Conservation (phyloP, 306 rosid genomes). For the Trichosanthes cucumerina region DNA sequence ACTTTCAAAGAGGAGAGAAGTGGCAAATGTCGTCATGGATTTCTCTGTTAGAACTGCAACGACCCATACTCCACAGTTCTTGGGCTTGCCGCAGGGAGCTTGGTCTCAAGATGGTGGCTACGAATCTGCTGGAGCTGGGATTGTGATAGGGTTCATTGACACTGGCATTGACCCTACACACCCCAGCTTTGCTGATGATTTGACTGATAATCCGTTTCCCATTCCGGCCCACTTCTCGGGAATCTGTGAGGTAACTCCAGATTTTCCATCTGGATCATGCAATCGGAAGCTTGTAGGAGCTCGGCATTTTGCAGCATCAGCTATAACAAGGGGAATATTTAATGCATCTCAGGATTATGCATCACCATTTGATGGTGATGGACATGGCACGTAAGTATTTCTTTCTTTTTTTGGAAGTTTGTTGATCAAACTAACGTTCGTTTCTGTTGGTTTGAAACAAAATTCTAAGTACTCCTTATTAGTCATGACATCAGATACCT, state of each 20-base stretch:
- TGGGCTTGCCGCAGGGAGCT: conserved; percentile 91
- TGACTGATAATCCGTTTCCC: conserved; percentile 43
- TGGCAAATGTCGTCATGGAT: conserved; percentile 74
- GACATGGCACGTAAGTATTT: conserved; percentile 95
- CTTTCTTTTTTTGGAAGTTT: conserved; percentile 12
- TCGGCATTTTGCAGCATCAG: conserved; percentile 96
- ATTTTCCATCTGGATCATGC: conserved; percentile 97
- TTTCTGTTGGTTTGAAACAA: background rate
- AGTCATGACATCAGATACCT: background rate
- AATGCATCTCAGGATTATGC: conserved; percentile 79
- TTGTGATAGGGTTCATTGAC: conserved; percentile 82
- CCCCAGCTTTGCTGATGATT: conserved; percentile 60
- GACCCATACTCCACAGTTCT: conserved; percentile 83
- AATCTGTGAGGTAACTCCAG: conserved; percentile 84
- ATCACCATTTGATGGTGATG: conserved; percentile 95
- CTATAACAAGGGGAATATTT: conserved; percentile 92
- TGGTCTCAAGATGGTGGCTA: conserved; percentile 83
- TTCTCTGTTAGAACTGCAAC: conserved; percentile 94
- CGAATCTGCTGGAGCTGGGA: conserved; percentile 79
- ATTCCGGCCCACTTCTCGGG: conserved; percentile 84
- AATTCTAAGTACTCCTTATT: background rate
- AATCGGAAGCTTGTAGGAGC: conserved; percentile 96
- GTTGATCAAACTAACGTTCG: background rate
- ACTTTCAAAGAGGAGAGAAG: conserved; percentile 74
- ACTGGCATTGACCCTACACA: conserved; percentile 96